Base-by-base conservation (phyloP, 371 early-diverging fungal genomes). In the Syncephalastrum racemosum region DNA sequence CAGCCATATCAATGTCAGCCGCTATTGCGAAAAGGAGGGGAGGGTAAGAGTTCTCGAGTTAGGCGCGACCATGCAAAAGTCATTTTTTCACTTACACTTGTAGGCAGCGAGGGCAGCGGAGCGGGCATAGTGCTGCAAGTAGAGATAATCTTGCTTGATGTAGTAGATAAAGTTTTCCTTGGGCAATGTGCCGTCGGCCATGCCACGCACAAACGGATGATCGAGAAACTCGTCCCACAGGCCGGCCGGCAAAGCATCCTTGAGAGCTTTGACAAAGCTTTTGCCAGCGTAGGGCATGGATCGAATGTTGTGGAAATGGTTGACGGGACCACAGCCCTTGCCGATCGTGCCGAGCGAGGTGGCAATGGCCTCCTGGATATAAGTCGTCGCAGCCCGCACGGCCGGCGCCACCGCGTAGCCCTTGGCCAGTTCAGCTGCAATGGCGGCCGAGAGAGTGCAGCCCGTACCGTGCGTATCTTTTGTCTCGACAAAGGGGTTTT, bases 391-490 rank as follows among this genome's bases (percentile, higher is more conserved):
- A 43, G 58, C 68, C 42, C 54, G 39, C 39, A 81, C 76, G 12
- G 83, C 82, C 22, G 63, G 51, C 4, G 62, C 43, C 8, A 72
- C 88, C 84, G 62, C 58, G 46, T 66, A 44, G 1, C 86, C 88
- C 40, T 73, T 79, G 0, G 89, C 87, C 18, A 94, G 65, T 53
- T 81, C 68, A 2, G 87, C 84, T 5, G 91, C 84, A 60, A 94
- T 87, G 18, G 94, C 92, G 12, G 92, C 81, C 13, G 90, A 87
- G 43, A 92, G 73, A 1, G 94, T 94, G 60, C 94, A 94, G 42
- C 92, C 94, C 0, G 94, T 92, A 1, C 92, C 92, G 65, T 94
- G 94, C 0, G 91, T 90, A 59, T 89, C 87, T 41, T 65, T 73
- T 4, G 90, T 86, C 5, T 76, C 60, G 16, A 90, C 64, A 60